Percentiles rank a stretch among this genome's conserved stretches.
These are phyloP conservation scores for Pythium vanterpoolii DNA, from an alignment of 352 stramenopile species.

Conservation along the genomic window DNA sequence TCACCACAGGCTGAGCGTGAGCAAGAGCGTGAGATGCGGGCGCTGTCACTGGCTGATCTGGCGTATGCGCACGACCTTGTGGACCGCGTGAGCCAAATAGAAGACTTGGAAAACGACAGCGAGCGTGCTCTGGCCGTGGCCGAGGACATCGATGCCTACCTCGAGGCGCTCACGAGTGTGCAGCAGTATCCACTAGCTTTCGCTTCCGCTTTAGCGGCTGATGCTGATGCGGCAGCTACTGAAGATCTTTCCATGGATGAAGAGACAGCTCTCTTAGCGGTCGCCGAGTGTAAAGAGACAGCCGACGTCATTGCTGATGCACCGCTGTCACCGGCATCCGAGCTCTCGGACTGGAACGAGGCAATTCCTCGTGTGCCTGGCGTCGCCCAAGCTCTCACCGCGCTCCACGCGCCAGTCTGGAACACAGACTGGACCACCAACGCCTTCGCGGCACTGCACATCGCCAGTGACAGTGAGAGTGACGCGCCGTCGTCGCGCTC, in stretches of 20 bases:
- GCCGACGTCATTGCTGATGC: no score
- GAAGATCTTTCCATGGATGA: background rate
- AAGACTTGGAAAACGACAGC: background rate
- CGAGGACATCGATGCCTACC: background rate
- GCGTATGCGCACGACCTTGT: background rate
- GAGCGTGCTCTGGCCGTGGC: background rate
- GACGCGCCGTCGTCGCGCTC: no score
- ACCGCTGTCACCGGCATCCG: background rate
- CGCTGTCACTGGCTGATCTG: background rate
- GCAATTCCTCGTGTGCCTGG: background rate
- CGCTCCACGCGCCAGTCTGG: background rate
- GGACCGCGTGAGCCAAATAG: background rate
- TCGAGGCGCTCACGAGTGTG: background rate
- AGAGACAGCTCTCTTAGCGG: no score
- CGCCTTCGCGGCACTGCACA: background rate
- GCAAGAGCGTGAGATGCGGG: no score
- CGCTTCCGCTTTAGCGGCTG: no score
- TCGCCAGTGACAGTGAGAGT: background rate
- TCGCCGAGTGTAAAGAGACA: no score
- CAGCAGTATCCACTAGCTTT: no score
- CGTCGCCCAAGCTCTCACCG: background rate
- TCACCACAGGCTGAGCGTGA: no score
- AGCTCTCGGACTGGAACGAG: background rate
- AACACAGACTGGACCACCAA: conserved; percentile 9
- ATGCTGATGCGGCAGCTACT: background rate